Evolutionary conservation across 805 yeast species (phyloP).

Genomic region (Zygotorulaspora florentina): DNA sequence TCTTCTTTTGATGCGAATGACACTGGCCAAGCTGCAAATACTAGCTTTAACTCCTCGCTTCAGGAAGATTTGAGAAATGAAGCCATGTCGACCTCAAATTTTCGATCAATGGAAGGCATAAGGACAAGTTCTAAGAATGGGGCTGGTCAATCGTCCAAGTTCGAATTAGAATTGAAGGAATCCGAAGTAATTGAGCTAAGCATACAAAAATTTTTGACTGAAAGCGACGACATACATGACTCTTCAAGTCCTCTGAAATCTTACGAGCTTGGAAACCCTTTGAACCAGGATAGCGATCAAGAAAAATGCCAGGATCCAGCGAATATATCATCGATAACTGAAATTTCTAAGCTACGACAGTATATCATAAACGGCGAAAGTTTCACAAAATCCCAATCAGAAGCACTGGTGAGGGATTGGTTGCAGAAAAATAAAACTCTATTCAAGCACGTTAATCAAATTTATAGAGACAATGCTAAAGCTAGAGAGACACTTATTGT

Average conservation of each 20-base stretch:
- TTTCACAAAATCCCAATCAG: slow-evolving; percentile 25
- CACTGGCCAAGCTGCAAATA: no score
- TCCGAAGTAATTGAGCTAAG: background rate
- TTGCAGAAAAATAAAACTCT: slow-evolving; percentile 7
- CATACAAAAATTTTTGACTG: background rate
- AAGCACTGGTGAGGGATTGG: slow-evolving; percentile 6
- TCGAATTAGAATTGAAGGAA: background rate
- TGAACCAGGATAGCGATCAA: no score
- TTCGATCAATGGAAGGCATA: no score
- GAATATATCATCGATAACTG: background rate
- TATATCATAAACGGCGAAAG: slow-evolving; percentile 24
- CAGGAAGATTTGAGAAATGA: no score
- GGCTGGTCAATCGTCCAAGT: background rate
- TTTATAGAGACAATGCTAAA: slow-evolving; percentile 45
- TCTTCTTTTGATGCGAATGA: background rate
- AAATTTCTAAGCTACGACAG: slow-evolving; percentile 8
- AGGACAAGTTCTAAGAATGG: no score
- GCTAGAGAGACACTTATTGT: slow-evolving; percentile 48
- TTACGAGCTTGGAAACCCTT: no score
- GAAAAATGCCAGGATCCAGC: background rate
- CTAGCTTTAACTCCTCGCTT: no score
- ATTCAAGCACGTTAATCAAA: slow-evolving; percentile 38
- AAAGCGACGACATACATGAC: background rate
- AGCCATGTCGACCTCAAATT: no score
- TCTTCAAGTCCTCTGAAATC: background rate